These are phyloP conservation scores for Pythium brachiatum DNA, from an alignment of 352 stramenopile species.

Conservation along the genomic window DNA sequence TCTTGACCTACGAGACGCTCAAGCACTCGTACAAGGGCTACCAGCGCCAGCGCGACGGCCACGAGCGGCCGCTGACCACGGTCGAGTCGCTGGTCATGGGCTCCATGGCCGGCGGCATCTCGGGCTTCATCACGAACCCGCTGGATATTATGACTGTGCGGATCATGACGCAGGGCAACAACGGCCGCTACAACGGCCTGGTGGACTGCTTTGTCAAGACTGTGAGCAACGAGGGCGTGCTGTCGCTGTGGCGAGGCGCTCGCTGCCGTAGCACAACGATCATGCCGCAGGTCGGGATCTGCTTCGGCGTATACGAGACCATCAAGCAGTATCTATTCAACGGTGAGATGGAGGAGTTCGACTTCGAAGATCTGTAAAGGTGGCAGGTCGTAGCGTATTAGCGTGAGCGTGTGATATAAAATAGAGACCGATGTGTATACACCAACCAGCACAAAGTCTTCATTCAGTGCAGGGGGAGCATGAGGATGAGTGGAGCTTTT, in stretches of 20 bases:
- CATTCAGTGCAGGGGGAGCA: no score
- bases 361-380: constrained; percentile 40
- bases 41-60: constrained; percentile 23
- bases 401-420: constrained; percentile 8
- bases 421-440: neutral
- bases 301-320: constrained; percentile 86
- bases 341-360: constrained; percentile 66
- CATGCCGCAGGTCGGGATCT: constrained; percentile 79
- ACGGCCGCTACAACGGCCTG: constrained; percentile 60
- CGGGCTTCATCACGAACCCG: constrained; percentile 78
- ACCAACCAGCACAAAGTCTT: no score
- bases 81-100: constrained; percentile 58
- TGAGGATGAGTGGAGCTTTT: no score
- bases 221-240: constrained; percentile 48
- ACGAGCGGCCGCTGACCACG: constrained; percentile 43
- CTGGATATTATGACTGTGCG: constrained; percentile 78
- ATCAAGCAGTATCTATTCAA: constrained; percentile 73
- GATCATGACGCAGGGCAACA: constrained; percentile 81
- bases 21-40: constrained; percentile 50
- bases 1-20: constrained; percentile 81
- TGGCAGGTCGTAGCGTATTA: neutral
- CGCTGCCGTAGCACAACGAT: constrained; percentile 64
- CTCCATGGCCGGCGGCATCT: constrained; percentile 49
- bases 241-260: constrained; percentile 69
- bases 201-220: constrained; percentile 58